Evolutionary conservation across 2,329 filamentous ascomycete genomes (phyloP).

Genomic region (Botrytis paeoniae): DNA sequence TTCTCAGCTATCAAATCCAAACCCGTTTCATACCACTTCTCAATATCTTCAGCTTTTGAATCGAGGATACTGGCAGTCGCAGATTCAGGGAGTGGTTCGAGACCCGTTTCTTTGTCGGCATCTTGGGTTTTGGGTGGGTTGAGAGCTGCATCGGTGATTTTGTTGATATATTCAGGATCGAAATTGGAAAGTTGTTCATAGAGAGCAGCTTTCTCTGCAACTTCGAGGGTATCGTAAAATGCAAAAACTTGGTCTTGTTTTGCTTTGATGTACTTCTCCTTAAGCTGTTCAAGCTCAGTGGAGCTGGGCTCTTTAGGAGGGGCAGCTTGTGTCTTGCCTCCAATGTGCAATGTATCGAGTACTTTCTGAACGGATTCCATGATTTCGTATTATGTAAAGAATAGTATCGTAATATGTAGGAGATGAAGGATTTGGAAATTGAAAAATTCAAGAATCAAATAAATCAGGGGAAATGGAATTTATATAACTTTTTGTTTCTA

Average conservation of each 20-base stretch:
- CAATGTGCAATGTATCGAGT: conserved; percentile 45
- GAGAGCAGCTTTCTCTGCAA: conserved; percentile 70
- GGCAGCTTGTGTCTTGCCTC: conserved; percentile 34
- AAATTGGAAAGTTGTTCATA: conserved; percentile 80
- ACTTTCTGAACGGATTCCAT: conserved; percentile 45
- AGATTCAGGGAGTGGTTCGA: conserved; percentile 85
- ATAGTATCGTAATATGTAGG: not conserved
- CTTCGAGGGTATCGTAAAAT: conserved; percentile 78
- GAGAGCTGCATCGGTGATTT: conserved; percentile 77
- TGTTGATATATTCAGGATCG: conserved; percentile 83
- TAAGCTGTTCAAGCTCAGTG: conserved; percentile 50
- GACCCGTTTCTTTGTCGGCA: conserved; percentile 39
- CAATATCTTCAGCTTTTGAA: conserved; percentile 72
- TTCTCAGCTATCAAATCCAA: conserved; percentile 64
- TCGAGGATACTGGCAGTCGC: conserved; percentile 90
- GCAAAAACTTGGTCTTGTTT: conserved; percentile 80
- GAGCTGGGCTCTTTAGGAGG: conserved; percentile 39
- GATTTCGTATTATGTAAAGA: conserved; percentile 15
- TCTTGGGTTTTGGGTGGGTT: conserved; percentile 64
- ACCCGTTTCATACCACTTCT: conserved; percentile 77
- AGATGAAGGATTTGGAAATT: not conserved
- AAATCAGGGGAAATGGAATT: conserved; percentile 5
- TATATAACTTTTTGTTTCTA: conserved; percentile 11
- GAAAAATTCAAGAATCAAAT: not conserved
- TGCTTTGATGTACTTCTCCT: conserved; percentile 69